These are phyloP conservation scores for Cystobasidium slooffiae DNA, from an alignment of 1,284 basidiomycete species.

Conservation along the genomic window DNA sequence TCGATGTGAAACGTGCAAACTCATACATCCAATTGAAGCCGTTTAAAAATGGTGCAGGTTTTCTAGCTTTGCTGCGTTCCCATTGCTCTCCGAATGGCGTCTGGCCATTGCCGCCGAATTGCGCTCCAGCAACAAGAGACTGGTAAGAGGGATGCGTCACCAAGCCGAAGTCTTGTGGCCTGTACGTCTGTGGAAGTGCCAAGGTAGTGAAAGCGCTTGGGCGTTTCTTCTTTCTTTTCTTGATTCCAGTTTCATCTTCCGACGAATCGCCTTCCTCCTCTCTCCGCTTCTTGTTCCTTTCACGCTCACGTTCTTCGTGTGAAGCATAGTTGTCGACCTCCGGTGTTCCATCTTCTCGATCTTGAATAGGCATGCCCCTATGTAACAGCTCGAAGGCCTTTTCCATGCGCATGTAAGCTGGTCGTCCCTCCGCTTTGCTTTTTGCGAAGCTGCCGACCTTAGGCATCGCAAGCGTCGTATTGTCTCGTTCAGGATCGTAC, in stretches of 20 bases:
- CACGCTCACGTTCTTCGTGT: constrained; percentile 25
- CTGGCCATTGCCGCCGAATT: constrained; percentile 41
- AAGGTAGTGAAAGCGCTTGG: constrained; percentile 26
- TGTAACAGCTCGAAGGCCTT: constrained; percentile 34
- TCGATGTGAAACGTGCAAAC: constrained; percentile 30
- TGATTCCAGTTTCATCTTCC: constrained; percentile 39
- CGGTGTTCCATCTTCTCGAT: constrained; percentile 13
- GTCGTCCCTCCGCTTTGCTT: constrained; percentile 27
- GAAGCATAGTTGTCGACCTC: constrained; percentile 26
- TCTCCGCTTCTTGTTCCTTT: constrained; percentile 35
- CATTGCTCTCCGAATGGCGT: constrained; percentile 41
- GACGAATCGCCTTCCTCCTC: constrained; percentile 45
- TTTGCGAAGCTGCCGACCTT: constrained; percentile 38
- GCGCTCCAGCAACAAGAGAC: constrained; percentile 16
- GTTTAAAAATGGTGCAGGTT: constrained; percentile 37
- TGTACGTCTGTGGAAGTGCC: constrained; percentile 16
- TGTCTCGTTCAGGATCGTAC: constrained; percentile 48
- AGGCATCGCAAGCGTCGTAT: constrained; percentile 41
- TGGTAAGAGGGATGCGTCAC: constrained; percentile 10
- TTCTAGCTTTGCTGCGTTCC: constrained; percentile 36
- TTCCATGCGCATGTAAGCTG: constrained; percentile 42
- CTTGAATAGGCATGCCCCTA: constrained; percentile 7
- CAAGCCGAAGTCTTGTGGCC: constrained; percentile 22
- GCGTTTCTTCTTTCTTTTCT: constrained; percentile 16
- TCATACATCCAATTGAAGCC: constrained; percentile 43